Evolutionary conservation across 768 basidiomycete species (phyloP).

Genomic region (Boletus rubescentipes): DNA sequence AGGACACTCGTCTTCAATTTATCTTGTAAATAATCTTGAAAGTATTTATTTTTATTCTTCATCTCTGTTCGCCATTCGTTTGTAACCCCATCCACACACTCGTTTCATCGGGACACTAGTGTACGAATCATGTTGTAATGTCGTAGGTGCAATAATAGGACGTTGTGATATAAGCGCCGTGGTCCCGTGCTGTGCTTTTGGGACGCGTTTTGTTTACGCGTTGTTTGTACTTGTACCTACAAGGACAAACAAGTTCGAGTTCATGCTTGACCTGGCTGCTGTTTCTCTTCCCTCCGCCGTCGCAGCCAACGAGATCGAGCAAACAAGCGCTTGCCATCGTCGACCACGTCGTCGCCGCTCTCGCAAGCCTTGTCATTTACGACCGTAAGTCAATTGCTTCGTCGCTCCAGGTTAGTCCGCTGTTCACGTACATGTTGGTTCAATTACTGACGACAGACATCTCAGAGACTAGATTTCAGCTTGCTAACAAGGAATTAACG

Average conservation of each 20-base stretch:
- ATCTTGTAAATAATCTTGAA: constrained; percentile 24
- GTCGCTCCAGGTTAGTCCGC: constrained; percentile 23
- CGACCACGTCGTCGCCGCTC: constrained; percentile 16
- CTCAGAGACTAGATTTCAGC: constrained; percentile 14
- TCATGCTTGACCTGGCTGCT: constrained; percentile 7
- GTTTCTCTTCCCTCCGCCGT: constrained; percentile 22
- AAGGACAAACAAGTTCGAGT: constrained; percentile 36
- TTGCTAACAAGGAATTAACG: constrained; percentile 25
- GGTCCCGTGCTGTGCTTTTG: constrained; percentile 24
- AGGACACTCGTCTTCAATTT: constrained; percentile 33
- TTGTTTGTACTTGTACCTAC: constrained; percentile 28
- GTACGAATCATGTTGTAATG: constrained; percentile 6
- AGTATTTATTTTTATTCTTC: constrained; percentile 14
- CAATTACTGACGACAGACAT: not conserved
- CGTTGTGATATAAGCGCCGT: not conserved
- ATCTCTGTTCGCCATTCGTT: not conserved
- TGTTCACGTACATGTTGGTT: not conserved
- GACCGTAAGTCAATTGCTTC: constrained; percentile 29
- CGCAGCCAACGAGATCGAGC: constrained; percentile 15
- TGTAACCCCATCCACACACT: not conserved
- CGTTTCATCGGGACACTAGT: not conserved
- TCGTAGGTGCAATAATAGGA: not conserved
- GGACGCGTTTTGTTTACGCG: constrained; percentile 31
- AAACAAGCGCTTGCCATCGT: constrained; percentile 22
- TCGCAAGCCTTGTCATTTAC: constrained; percentile 19